A percentile compares a stretch with the other conserved stretches of the same genome.
phyloP scores from a whole-genome alignment of 1,284 basidiomycete species.

The Ganoderma multipileum region DNA sequence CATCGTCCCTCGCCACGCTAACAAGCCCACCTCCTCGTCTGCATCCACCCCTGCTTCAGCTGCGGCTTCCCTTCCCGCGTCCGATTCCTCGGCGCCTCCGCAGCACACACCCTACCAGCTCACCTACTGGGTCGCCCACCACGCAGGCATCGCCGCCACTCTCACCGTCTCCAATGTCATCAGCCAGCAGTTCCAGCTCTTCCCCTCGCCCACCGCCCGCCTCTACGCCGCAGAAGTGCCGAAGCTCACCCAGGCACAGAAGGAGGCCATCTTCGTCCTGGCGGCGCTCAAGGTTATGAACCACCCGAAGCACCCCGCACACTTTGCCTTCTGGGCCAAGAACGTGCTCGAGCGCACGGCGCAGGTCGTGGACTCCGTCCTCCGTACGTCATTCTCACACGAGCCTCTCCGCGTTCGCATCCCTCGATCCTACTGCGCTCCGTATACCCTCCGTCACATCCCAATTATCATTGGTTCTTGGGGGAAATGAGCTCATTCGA shows the following conservation, averaged over 20 bases:
- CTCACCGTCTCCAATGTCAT: slow-evolving; percentile 25
- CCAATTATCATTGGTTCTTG: neutral
- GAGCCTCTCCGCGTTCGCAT: slow-evolving; percentile 1
- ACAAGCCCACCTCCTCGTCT: slow-evolving; percentile 15
- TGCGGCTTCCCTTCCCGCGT: neutral
- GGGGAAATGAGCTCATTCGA: neutral
- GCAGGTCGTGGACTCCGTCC: slow-evolving; percentile 30
- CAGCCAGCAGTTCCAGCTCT: slow-evolving; percentile 27
- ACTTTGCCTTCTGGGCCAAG: slow-evolving; percentile 36
- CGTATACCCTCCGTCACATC: slow-evolving; percentile 2
- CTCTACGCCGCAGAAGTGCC: slow-evolving; percentile 22
- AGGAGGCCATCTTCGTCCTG: slow-evolving; percentile 34
- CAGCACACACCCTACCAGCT: slow-evolving; percentile 13
- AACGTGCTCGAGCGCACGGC: slow-evolving; percentile 31
- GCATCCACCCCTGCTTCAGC: slow-evolving; percentile 8
- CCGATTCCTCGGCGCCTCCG: slow-evolving; percentile 5
- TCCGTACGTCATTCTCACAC: slow-evolving; percentile 30
- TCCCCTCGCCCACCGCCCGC: slow-evolving; percentile 21
- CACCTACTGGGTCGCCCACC: slow-evolving; percentile 23
- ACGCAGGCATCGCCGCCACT: slow-evolving; percentile 27
- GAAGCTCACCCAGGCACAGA: slow-evolving; percentile 26
- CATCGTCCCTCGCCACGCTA: slow-evolving; percentile 16
- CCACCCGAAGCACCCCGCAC: slow-evolving; percentile 32
- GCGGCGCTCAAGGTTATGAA: slow-evolving; percentile 36
- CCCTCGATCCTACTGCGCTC: neutral